Conservation (phyloP, 169 alveolate genomes). For the Blepharisma undulans region DNA sequence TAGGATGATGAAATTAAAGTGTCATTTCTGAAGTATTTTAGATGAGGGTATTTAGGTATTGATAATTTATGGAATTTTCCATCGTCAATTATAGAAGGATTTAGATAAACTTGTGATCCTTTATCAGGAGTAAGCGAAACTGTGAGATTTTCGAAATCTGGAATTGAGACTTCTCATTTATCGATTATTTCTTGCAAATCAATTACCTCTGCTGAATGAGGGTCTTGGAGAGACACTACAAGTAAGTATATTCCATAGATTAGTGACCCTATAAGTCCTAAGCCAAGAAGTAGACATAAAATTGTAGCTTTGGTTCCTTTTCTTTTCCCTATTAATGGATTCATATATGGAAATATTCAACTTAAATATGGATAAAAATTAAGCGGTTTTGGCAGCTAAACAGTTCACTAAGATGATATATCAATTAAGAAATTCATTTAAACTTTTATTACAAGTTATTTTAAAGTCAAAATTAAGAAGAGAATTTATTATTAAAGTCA, state of each 20-base stretch:
- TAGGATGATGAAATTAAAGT: neutral
- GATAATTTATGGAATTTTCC: neutral
- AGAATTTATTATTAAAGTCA: too few relatives aligned
- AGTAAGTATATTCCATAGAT: constrained; percentile 1
- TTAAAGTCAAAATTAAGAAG: too few relatives aligned
- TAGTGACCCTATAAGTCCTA: neutral
- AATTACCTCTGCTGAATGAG: neutral
- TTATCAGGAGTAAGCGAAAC: neutral
- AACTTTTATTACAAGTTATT: too few relatives aligned
- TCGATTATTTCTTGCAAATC: neutral
- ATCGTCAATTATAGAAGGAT: neutral
- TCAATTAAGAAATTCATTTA: too few relatives aligned
- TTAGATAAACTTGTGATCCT: too few relatives aligned
- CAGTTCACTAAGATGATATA: too few relatives aligned
- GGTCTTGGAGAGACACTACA: neutral
- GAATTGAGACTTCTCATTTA: neutral
- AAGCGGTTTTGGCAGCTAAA: too few relatives aligned
- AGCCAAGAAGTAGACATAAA: neutral
- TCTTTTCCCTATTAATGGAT: neutral
- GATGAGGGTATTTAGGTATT: neutral
- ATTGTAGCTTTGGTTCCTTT: neutral
- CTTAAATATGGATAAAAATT: too few relatives aligned
- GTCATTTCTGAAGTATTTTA: neutral
- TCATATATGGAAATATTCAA: too few relatives aligned
- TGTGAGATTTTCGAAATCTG: neutral